Percentiles rank a stretch among this genome's conserved stretches.
Conservation (phyloP, 305 asterid genomes). For the Solanum hybrid region DNA sequence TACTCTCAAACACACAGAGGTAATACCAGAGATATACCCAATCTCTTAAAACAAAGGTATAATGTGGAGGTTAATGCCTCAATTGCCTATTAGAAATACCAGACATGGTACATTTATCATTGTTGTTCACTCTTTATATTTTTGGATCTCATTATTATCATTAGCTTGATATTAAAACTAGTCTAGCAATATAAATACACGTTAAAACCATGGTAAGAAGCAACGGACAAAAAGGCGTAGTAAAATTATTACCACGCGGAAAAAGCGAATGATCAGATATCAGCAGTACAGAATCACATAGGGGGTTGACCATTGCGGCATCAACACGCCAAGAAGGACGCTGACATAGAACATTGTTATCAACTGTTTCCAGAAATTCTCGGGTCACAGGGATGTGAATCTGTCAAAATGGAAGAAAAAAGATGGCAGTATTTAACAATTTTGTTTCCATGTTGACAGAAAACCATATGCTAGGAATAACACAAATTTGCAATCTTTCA, state of each 20-base stretch:
- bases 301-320: constrained; percentile 67
- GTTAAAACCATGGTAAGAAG: neutral
- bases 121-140: neutral
- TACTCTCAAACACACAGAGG: neutral
- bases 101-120: neutral
- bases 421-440: constrained; percentile 5
- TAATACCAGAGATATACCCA: neutral
- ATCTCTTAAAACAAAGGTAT: neutral
- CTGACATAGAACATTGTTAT: constrained; percentile 48
- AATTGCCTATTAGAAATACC: neutral
- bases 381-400: constrained; percentile 49
- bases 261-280: constrained; percentile 85
- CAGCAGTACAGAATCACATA: constrained; percentile 65
- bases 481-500: neutral
- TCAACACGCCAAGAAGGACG: constrained; percentile 87
- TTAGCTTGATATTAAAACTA: neutral
- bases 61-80: neutral
- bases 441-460: neutral
- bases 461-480: neutral
- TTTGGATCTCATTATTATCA: neutral
- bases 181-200: neutral
- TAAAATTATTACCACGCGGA: constrained; percentile 46
- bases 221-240: neutral
- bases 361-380: constrained; percentile 81
- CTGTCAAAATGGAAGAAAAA: constrained; percentile 30